These are phyloP conservation scores for Actinidia polygama DNA, from an alignment of 179 eudicot genomes.

Conservation along the genomic window DNA sequence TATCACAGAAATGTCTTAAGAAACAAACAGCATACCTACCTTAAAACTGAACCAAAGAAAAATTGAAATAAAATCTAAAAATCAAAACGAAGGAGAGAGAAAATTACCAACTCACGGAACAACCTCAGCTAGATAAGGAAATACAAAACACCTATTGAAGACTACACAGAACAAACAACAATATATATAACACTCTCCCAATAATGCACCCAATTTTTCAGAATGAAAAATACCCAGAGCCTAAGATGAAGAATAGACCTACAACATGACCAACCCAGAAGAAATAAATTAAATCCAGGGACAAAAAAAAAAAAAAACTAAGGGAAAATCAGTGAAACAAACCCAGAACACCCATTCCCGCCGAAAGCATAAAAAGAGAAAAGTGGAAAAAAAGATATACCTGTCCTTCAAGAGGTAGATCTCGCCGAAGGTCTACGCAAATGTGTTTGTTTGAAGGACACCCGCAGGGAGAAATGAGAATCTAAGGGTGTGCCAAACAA, in stretches of 20 bases:
- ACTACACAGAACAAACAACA: neutral
- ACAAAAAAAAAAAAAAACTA: neutral
- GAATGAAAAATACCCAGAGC: neutral
- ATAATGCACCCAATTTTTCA: neutral
- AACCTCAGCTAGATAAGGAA: constrained; percentile 6
- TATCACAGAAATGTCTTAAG: too few relatives aligned
- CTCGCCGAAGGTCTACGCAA: neutral
- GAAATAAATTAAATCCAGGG: neutral
- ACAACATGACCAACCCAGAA: neutral
- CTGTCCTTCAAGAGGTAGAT: constrained; percentile 20
- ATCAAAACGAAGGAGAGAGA: neutral
- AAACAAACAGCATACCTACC: neutral
- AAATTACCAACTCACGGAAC: neutral
- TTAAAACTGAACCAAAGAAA: neutral
- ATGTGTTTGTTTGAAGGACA: too few relatives aligned
- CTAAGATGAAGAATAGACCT: neutral
- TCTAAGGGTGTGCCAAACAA: too few relatives aligned
- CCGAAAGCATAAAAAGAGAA: constrained; percentile 5
- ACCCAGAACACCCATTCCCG: neutral
- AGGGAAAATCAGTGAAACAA: neutral
- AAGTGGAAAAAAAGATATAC: neutral
- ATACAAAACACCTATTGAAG: neutral
- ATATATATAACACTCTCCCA: neutral
- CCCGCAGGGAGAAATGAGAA: too few relatives aligned
- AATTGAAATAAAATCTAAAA: neutral